Evolutionary conservation across 2,329 filamentous ascomycete genomes (phyloP).

Genomic region (Ophiosphaerella narmari): DNA sequence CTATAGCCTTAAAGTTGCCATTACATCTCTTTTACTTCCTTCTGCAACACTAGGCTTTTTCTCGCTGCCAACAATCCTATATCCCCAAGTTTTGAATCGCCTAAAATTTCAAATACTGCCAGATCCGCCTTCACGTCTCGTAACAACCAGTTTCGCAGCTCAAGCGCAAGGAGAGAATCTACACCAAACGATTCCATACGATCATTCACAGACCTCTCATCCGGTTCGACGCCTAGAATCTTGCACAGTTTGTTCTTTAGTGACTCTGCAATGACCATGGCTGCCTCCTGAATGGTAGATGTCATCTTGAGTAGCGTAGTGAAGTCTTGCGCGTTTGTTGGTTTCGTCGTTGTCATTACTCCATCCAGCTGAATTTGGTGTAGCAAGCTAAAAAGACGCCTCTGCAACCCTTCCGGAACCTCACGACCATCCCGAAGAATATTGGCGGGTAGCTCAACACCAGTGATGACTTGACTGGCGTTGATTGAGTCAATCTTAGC

Average conservation of each 20-base stretch:
- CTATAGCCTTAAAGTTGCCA: too few species aligned
- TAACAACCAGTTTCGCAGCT: constrained; percentile 16
- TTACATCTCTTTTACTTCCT: too few species aligned
- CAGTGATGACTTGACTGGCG: background rate
- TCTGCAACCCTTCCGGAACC: background rate
- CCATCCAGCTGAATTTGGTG: too few species aligned
- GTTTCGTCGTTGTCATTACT: too few species aligned
- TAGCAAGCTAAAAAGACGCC: too few species aligned
- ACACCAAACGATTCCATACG: constrained; percentile 14
- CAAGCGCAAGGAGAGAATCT: constrained; percentile 26
- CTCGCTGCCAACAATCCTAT: too few species aligned
- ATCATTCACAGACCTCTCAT: background rate
- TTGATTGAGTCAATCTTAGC: background rate
- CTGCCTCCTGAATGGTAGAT: background rate
- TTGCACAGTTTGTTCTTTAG: background rate
- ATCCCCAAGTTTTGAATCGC: too few species aligned
- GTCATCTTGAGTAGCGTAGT: too few species aligned
- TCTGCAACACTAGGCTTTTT: too few species aligned
- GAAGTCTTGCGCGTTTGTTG: background rate
- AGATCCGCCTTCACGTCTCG: too few species aligned
- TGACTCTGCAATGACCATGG: background rate
- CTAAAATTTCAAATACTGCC: too few species aligned
- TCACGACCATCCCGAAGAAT: background rate
- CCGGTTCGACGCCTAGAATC: background rate
- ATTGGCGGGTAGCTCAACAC: background rate